Base-by-base conservation (phyloP, 2,329 filamentous ascomycete species). In the Aurifilum marmelostoma region DNA sequence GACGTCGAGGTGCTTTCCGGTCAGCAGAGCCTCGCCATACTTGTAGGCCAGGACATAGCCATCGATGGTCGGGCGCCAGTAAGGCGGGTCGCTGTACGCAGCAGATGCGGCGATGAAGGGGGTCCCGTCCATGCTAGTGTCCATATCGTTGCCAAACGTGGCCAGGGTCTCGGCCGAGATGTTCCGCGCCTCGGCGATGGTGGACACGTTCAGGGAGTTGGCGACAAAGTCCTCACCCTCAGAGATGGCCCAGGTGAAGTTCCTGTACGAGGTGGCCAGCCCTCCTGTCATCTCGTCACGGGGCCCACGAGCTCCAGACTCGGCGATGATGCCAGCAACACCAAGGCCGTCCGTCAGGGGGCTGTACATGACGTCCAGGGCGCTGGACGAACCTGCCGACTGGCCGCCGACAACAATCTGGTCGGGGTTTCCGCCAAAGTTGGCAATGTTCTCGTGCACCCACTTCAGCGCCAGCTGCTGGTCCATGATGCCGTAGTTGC, bases 401-500 rank as follows among this genome's bases (percentile, higher is more conserved):
- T 85, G 87, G 21, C 91, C 92, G 21, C 87, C 89, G 0, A 93
- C 80, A 0, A 89, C 87, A 18, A 93, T 89, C 1, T 47, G 41
- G 16, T 21, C 41, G 41, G 90, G 88, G 72, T 93, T 81, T 27
- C 91, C 91, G 7, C 91, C 91, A 72, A 94, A 93, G 76, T 87
- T 47, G 41, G 41, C 41, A 47, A 47, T 47, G 41, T 47, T 47
- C 41, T 47, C 41, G 18, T 47, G 16, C 80, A 77, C 1, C 82
- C 84, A 0, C 50, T 54, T 54, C 50, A 54, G 50, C 9, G 50
- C 50, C 21, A 54, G 7, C 50, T 54, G 50, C 77, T 93, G 90
- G 75, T 94, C 91, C 52, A 86, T 85, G 0, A 94, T 80, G 1
- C 91, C 92, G 73, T 88, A 89, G 76, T 94, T 94, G 52, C 89